A percentile compares a stretch with the other conserved stretches of the same genome.
Conservation (phyloP, 306 rosid genomes). For the Quercus variabilis region DNA sequence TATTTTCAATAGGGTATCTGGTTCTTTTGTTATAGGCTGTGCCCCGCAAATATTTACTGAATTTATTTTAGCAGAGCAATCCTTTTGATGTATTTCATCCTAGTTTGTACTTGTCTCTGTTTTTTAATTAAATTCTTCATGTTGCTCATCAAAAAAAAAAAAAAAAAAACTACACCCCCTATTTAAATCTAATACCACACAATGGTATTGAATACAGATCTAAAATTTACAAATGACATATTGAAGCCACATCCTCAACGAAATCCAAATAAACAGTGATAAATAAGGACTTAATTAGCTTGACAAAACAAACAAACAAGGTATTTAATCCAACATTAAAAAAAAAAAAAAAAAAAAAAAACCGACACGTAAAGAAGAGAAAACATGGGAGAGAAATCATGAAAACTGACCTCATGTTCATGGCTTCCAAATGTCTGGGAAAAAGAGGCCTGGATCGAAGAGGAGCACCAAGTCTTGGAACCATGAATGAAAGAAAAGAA, state of each 20-base stretch:
- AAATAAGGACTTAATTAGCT: background rate
- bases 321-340: background rate
- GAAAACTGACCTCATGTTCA: conserved; percentile 68
- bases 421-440: conserved; percentile 34
- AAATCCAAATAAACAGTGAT: background rate
- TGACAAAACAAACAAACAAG: background rate
- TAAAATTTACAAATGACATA: background rate
- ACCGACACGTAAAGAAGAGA: background rate
- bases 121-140: too few relatives aligned
- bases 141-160: too few relatives aligned
- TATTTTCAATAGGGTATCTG: too few relatives aligned
- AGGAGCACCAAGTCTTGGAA: conserved; percentile 16
- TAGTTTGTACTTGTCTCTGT: too few relatives aligned
- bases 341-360: background rate
- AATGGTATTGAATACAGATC: background rate
- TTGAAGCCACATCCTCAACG: background rate
- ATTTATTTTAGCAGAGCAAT: too few relatives aligned
- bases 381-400: background rate
- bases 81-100: too few relatives aligned
- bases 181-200: too few relatives aligned
- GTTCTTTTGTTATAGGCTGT: too few relatives aligned
- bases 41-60: too few relatives aligned
- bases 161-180: too few relatives aligned
- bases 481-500: conserved; percentile 22
- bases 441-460: conserved; percentile 32